A percentile compares a stretch with the other conserved stretches of the same genome.
phyloP scores from a whole-genome alignment of 805 yeast genomes.

The Ogataea pini region DNA sequence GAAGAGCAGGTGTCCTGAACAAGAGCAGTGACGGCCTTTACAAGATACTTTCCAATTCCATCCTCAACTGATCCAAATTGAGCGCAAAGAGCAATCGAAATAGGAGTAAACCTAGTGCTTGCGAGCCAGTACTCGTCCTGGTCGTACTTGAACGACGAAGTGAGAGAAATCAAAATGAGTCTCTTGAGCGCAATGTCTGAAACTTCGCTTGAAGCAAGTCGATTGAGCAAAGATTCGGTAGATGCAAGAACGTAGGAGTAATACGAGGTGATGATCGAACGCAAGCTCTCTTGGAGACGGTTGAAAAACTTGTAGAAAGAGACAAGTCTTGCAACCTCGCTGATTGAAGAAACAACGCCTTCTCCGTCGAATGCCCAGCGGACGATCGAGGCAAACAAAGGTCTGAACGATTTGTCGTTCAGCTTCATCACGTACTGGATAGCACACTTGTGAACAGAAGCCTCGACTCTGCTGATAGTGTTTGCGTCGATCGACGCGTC shows the following conservation, averaged over 20 bases:
- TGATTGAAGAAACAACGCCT: slow-evolving; percentile 51
- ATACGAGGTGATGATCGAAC: slow-evolving; percentile 85
- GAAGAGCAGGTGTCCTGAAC: slow-evolving; percentile 67
- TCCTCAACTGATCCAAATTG: slow-evolving; percentile 73
- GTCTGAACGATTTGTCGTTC: slow-evolving; percentile 92
- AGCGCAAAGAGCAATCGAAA: slow-evolving; percentile 59
- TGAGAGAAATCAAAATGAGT: slow-evolving; percentile 68
- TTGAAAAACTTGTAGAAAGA: slow-evolving; percentile 86
- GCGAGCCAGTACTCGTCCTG: slow-evolving; percentile 95
- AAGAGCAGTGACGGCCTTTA: slow-evolving; percentile 75
- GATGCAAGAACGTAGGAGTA: slow-evolving; percentile 83
- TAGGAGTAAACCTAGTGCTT: slow-evolving; percentile 75
- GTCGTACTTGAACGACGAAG: slow-evolving; percentile 82
- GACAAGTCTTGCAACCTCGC: slow-evolving; percentile 57
- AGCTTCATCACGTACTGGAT: slow-evolving; percentile 81
- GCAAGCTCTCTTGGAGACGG: slow-evolving; percentile 78
- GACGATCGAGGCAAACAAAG: slow-evolving; percentile 80
- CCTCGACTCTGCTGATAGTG: slow-evolving; percentile 78
- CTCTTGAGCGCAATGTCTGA: slow-evolving; percentile 63
- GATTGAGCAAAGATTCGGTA: slow-evolving; percentile 55
- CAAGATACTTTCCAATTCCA: slow-evolving; percentile 74
- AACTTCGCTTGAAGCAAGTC: slow-evolving; percentile 45
- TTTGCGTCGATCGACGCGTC: slow-evolving; percentile 62
- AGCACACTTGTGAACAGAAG: slow-evolving; percentile 70
- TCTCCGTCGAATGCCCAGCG: slow-evolving; percentile 93